These are phyloP conservation scores for Stevia rebaudiana DNA, from an alignment of 140 eudicot species.

Conservation along the genomic window DNA sequence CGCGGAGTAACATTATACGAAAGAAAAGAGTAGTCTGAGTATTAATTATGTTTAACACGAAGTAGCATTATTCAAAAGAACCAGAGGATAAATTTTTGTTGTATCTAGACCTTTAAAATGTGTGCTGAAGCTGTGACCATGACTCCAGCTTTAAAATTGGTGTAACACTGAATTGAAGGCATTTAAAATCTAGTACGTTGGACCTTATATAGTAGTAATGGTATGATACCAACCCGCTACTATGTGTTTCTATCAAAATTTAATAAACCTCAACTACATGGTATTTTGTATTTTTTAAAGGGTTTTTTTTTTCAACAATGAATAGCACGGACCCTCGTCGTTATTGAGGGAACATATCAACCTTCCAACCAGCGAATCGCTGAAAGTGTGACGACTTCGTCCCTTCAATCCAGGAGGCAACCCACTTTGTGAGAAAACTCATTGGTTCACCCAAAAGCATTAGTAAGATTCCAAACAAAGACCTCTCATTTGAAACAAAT, in stretches of 20 bases:
- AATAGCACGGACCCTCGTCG: too few species aligned
- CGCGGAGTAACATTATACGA: too few species aligned
- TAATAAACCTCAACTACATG: constrained; percentile 6
- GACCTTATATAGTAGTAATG: constrained; percentile 26
- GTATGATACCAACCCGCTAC: constrained; percentile 21
- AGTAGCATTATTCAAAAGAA: neutral
- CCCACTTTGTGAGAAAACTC: too few species aligned
- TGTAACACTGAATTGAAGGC: neutral
- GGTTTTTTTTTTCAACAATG: too few species aligned
- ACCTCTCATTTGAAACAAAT: too few species aligned
- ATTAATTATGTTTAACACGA: neutral
- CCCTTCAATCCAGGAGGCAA: too few species aligned
- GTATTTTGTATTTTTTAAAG: neutral
- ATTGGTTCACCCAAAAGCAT: too few species aligned
- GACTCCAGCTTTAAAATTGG: neutral
- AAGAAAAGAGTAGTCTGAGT: neutral
- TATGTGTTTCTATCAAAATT: constrained; percentile 1
- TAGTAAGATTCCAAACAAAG: too few species aligned
- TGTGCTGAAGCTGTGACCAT: neutral
- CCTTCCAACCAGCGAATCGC: too few species aligned
- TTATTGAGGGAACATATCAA: too few species aligned
- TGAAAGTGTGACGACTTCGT: too few species aligned
- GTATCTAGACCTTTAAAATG: neutral
- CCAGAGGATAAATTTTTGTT: neutral
- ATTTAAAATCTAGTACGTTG: constrained; percentile 1